Evolutionary conservation across 176 grass and related monocot species (phyloP).

Genomic region (Carex pumila): DNA sequence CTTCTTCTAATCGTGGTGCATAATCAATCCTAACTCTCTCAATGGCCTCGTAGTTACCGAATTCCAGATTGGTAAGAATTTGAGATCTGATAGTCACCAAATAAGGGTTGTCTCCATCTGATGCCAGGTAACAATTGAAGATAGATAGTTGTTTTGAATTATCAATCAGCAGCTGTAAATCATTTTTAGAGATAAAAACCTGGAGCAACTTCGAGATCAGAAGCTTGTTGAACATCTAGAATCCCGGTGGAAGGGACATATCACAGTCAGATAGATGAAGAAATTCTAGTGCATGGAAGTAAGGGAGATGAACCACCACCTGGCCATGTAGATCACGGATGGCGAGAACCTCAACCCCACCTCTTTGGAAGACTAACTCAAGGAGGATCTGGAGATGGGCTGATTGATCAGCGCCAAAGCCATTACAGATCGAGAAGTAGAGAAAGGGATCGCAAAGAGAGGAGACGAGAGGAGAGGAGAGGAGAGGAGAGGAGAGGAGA

Average conservation of each 20-base stretch:
- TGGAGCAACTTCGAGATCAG: neutral
- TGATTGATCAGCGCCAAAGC: neutral
- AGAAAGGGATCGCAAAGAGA: neutral
- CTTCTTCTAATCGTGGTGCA: neutral
- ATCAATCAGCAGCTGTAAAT: neutral
- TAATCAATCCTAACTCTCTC: neutral
- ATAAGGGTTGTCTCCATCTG: neutral
- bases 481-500: no score
- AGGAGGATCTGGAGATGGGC: neutral
- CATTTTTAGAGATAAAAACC: neutral
- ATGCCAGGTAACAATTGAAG: neutral
- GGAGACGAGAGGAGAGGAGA: no score
- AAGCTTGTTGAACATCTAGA: neutral
- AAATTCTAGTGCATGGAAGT: neutral
- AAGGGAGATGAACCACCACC: neutral
- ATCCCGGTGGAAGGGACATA: neutral
- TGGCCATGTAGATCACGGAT: neutral
- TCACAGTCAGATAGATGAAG: neutral
- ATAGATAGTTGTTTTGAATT: neutral
- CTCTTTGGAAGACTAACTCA: neutral
- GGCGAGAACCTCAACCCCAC: neutral
- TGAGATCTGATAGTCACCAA: neutral
- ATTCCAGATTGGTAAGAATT: neutral
- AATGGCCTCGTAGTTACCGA: neutral
- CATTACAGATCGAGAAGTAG: neutral